phyloP scores from a whole-genome alignment of 2,329 filamentous ascomycete genomes.

The Davidsoniella neocaledoniae region DNA sequence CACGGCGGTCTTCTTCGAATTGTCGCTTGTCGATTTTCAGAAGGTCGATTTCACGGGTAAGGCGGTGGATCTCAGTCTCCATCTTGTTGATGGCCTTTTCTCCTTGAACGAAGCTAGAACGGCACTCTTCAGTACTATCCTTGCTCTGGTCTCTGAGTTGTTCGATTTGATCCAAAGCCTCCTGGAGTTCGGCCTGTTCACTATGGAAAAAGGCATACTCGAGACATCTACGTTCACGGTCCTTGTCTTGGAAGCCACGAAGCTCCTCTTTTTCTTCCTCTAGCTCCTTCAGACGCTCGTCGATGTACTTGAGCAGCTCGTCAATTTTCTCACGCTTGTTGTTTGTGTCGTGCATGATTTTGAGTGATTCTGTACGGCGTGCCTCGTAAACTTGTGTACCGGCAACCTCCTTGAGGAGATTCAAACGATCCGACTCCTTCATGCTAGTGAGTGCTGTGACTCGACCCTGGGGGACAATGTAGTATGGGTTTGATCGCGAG shows the following conservation, averaged over 20 bases:
- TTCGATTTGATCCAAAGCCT: slow-evolving; percentile 68
- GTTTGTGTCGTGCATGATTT: slow-evolving; percentile 93
- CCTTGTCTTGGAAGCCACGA: slow-evolving; percentile 84
- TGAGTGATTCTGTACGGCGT: slow-evolving; percentile 74
- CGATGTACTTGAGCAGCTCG: slow-evolving; percentile 78
- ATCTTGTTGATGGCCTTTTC: slow-evolving; percentile 65
- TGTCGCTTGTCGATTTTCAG: slow-evolving; percentile 72
- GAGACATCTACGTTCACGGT: slow-evolving; percentile 76
- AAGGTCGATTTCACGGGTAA: slow-evolving; percentile 70
- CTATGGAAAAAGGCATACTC: slow-evolving; percentile 90
- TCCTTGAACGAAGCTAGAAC: slow-evolving; percentile 56
- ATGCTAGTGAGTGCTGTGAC: slow-evolving; percentile 95
- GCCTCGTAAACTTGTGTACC: slow-evolving; percentile 95
- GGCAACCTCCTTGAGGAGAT: slow-evolving; percentile 90
- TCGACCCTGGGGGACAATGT: slow-evolving; percentile 94
- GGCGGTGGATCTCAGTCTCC: slow-evolving; percentile 60
- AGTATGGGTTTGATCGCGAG: slow-evolving; percentile 94
- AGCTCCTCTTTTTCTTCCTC: slow-evolving; percentile 97
- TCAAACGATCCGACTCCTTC: slow-evolving; percentile 86
- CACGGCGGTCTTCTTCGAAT: slow-evolving; percentile 75
- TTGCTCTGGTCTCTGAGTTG: slow-evolving; percentile 65
- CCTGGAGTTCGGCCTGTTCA: slow-evolving; percentile 65
- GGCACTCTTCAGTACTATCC: slow-evolving; percentile 68
- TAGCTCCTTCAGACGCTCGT: slow-evolving; percentile 71
- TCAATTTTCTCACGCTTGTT: slow-evolving; percentile 93